Conservation (phyloP, 805 yeast species). For the Starmerella bombicola region DNA sequence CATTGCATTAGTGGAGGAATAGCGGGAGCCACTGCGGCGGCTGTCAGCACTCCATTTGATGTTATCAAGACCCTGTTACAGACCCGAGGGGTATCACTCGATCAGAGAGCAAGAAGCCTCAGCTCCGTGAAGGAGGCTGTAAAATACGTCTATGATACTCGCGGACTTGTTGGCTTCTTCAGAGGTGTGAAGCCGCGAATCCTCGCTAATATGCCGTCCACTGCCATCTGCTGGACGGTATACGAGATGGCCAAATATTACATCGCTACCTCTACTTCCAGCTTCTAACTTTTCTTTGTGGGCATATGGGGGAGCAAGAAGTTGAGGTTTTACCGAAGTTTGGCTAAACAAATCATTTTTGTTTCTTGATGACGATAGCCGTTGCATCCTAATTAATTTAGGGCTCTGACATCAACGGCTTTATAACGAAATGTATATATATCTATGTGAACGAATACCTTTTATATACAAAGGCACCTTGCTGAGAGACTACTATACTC, state of each 20-base stretch:
- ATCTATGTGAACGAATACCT: too few relatives aligned
- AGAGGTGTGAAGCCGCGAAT: slow-evolving; percentile 87
- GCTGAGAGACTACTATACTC: too few relatives aligned
- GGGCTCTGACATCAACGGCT: too few relatives aligned
- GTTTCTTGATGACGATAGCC: too few relatives aligned
- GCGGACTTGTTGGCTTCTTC: slow-evolving; percentile 48
- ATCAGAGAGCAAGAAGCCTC: slow-evolving; percentile 37
- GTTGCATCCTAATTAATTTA: too few relatives aligned
- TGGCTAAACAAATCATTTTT: too few relatives aligned
- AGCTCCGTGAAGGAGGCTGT: slow-evolving; percentile 64
- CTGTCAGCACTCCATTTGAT: slow-evolving; percentile 86
- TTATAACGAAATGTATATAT: too few relatives aligned
- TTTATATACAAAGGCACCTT: too few relatives aligned
- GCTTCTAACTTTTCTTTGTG: not conserved
- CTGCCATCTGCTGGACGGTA: slow-evolving; percentile 96
- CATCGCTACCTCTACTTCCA: slow-evolving; percentile 23
- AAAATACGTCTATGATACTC: slow-evolving; percentile 39
- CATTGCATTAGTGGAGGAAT: slow-evolving; percentile 91
- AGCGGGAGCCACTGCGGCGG: slow-evolving; percentile 93
- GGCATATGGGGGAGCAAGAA: too few relatives aligned
- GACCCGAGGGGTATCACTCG: slow-evolving; percentile 42
- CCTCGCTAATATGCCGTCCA: slow-evolving; percentile 84
- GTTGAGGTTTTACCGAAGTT: too few relatives aligned
- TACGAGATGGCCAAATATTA: slow-evolving; percentile 91
- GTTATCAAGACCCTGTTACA: slow-evolving; percentile 82